These are phyloP conservation scores for Pelargonium cotyledonis DNA, from an alignment of 441 rosid species.

Conservation along the genomic window DNA sequence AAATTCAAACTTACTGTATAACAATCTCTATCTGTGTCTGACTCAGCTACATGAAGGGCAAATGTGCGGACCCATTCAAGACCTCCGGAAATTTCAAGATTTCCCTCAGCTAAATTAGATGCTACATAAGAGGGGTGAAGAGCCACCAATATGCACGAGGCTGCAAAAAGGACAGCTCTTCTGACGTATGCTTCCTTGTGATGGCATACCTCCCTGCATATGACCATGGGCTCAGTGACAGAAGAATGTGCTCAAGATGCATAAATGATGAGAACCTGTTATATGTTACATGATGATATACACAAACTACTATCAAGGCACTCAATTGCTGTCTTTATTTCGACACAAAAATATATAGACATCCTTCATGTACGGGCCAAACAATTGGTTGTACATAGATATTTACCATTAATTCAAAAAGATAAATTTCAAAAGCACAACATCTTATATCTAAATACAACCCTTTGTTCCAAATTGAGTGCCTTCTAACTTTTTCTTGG, in stretches of 20 bases:
- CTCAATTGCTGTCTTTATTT: not conserved
- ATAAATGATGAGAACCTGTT: not conserved
- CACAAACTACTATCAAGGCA: constrained; percentile 1
- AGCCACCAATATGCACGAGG: constrained; percentile 67
- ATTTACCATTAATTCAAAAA: constrained; percentile 8
- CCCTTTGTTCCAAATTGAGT: too few species aligned
- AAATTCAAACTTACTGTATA: constrained; percentile 48
- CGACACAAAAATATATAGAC: not conserved
- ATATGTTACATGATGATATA: not conserved
- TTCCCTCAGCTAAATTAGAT: constrained; percentile 67
- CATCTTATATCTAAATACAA: not conserved
- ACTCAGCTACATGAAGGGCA: constrained; percentile 72
- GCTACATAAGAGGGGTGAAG: constrained; percentile 79
- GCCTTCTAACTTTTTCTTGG: too few species aligned
- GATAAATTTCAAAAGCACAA: constrained; percentile 8
- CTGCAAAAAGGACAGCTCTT: constrained; percentile 81
- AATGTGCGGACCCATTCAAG: constrained; percentile 91
- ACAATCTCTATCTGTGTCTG: constrained; percentile 83
- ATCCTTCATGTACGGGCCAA: constrained; percentile 6
- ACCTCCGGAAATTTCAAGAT: constrained; percentile 57
- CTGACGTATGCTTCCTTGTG: constrained; percentile 94
- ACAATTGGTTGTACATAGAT: not conserved
- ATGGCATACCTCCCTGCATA: constrained; percentile 69
- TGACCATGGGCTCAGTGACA: constrained; percentile 10
- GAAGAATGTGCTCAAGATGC: not conserved